A percentile compares a stretch with the other conserved stretches of the same genome.
Conservation (phyloP, 2,329 filamentous ascomycete species). For the Ophiostoma sp. region DNA sequence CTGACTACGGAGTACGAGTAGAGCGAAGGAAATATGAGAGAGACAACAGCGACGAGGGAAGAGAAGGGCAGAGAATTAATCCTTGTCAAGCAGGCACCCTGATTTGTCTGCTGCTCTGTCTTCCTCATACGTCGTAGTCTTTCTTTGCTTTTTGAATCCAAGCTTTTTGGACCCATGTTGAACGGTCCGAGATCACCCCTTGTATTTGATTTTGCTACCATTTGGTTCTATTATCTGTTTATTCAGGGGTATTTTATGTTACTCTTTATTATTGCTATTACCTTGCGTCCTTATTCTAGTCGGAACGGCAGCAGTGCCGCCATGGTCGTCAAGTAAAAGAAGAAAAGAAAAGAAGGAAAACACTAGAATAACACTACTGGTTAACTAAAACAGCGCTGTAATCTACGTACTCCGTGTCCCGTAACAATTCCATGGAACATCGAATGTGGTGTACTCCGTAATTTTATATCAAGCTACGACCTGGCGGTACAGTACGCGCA, state of each 20-base stretch:
- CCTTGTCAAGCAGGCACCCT: constrained; percentile 1
- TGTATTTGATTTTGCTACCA: background rate
- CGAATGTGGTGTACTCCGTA: background rate
- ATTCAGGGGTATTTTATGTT: background rate
- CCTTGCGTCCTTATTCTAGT: background rate
- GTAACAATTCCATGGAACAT: background rate
- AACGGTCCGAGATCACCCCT: background rate
- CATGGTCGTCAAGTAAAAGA: background rate
- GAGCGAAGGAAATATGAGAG: no score
- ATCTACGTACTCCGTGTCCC: background rate
- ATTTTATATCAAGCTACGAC: background rate
- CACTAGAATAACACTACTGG: no score
- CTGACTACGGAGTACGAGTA: no score
- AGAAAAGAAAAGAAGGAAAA: no score
- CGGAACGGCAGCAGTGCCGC: constrained; percentile 6
- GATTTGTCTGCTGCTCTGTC: background rate
- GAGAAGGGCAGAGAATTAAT: background rate
- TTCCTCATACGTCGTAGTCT: background rate
- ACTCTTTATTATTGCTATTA: background rate
- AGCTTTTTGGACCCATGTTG: constrained; percentile 9
- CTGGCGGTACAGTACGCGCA: background rate
- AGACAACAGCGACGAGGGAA: no score
- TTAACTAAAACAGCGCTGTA: background rate
- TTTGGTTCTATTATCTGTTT: background rate
- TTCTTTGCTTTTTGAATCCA: constrained; percentile 10